phyloP scores from a whole-genome alignment of 768 basidiomycete species.

The Kwoniella mangroviensis region DNA sequence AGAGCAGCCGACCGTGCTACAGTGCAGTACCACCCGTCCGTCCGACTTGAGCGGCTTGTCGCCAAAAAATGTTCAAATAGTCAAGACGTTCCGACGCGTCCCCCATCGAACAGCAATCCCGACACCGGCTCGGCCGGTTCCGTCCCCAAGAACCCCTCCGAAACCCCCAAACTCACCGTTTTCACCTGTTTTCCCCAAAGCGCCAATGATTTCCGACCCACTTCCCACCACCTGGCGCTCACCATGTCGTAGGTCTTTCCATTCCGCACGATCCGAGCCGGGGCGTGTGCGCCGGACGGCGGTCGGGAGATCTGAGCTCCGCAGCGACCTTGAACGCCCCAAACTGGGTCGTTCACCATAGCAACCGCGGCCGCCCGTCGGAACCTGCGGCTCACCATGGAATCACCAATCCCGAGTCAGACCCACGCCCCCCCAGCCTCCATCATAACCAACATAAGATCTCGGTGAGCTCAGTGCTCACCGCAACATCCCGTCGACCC shows the following conservation, averaged over 20 bases:
- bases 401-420: neutral
- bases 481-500: too few species aligned
- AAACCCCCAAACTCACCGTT: neutral
- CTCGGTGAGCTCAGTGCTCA: too few species aligned
- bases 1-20: neutral
- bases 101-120: neutral
- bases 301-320: neutral
- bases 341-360: neutral
- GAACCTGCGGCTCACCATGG: too few species aligned
- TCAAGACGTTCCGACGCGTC: neutral
- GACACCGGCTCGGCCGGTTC: neutral
- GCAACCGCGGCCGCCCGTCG: too few species aligned
- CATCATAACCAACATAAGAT: too few species aligned
- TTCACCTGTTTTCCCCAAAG: neutral
- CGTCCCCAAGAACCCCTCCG: neutral
- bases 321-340: neutral
- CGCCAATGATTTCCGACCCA: conserved; percentile 5
- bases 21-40: conserved; percentile 13
- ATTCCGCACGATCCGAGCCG: conserved; percentile 9
- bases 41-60: neutral
- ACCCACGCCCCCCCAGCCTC: neutral
- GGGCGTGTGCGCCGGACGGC: conserved; percentile 1
- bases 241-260: neutral
- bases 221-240: neutral
- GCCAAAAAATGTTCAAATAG: conserved; percentile 9